These are phyloP conservation scores for Centaurea solstitialis DNA, from an alignment of 129 eudicot genomes.

Conservation along the genomic window DNA sequence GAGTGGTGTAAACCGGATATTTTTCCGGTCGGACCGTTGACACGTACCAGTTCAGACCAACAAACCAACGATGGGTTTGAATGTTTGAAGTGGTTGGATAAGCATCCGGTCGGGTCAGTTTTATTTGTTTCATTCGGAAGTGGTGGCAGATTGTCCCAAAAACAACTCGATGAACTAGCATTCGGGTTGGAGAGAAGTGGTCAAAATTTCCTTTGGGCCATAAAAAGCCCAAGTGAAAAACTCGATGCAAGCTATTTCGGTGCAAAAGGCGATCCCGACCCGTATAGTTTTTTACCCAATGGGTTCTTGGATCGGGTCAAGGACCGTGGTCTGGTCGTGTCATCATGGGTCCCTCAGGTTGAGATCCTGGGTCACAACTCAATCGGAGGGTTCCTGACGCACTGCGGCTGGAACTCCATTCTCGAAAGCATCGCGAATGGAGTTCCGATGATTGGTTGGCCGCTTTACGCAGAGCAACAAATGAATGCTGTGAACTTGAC, in stretches of 20 bases:
- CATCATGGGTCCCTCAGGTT: conserved; percentile 44
- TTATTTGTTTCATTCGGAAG: too few species aligned
- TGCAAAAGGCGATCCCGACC: conserved; percentile 29
- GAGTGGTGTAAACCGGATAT: conserved; percentile 39
- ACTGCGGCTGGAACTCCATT: conserved; percentile 49
- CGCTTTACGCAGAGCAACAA: conserved; percentile 44
- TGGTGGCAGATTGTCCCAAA: too few species aligned
- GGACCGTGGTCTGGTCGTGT: conserved; percentile 37
- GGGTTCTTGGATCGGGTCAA: conserved; percentile 33
- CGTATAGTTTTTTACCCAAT: conserved; percentile 30
- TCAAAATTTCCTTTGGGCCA: conserved; percentile 47
- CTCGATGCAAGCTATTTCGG: conserved; percentile 31
- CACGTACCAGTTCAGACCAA: conserved; percentile 13
- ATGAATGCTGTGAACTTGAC: conserved; percentile 30
- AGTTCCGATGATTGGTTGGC: conserved; percentile 47
- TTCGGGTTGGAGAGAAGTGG: conserved; percentile 45
- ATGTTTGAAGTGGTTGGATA: conserved; percentile 12
- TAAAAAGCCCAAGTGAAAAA: conserved; percentile 33
- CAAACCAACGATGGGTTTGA: conserved; percentile 14
- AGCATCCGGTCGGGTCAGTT: too few species aligned
- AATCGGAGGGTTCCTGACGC: conserved; percentile 43
- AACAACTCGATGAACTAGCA: too few species aligned
- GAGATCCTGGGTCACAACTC: conserved; percentile 40
- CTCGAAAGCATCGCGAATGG: conserved; percentile 39
- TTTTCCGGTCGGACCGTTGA: conserved; percentile 52